Evolutionary conservation across 805 yeast genomes (phyloP).

Genomic region (Ascoidea rubescens): DNA sequence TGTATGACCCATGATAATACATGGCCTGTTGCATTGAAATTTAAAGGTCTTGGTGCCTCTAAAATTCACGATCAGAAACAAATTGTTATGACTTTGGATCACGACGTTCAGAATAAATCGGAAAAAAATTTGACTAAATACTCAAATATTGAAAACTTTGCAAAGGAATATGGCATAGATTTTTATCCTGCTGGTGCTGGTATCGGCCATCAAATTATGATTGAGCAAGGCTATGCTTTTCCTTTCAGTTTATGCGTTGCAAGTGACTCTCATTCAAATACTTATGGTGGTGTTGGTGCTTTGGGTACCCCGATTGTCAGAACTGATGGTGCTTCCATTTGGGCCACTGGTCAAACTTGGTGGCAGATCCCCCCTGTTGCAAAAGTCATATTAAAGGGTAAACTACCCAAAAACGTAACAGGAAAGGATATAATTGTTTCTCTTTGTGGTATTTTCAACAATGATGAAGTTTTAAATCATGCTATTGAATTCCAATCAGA

Average conservation of each 20-base stretch:
- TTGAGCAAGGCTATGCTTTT: slow-evolving; percentile 97
- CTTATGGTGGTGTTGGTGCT: slow-evolving; percentile 94
- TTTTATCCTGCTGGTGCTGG: slow-evolving; percentile 99
- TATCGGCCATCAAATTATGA: slow-evolving; percentile 98
- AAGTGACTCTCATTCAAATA: slow-evolving; percentile 94
- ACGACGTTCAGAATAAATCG: slow-evolving; percentile 89
- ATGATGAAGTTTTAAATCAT: slow-evolving; percentile 85
- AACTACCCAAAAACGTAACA: slow-evolving; percentile 73
- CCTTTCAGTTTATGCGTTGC: slow-evolving; percentile 91
- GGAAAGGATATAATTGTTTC: slow-evolving; percentile 98
- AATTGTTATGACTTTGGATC: slow-evolving; percentile 93
- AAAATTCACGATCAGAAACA: slow-evolving; percentile 75
- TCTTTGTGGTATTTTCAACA: slow-evolving; percentile 82
- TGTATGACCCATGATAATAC: slow-evolving; percentile 99
- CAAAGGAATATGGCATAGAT: slow-evolving; percentile 81
- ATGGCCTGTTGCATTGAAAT: slow-evolving; percentile 98
- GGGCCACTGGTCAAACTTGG: slow-evolving; percentile 99
- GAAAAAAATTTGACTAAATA: slow-evolving; percentile 86
- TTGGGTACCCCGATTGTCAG: slow-evolving; percentile 96
- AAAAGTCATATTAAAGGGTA: slow-evolving; percentile 72
- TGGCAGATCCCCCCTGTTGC: slow-evolving; percentile 99
- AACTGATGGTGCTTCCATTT: slow-evolving; percentile 96
- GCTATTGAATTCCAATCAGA: slow-evolving; percentile 91
- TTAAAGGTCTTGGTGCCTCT: slow-evolving; percentile 87
- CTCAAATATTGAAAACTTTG: slow-evolving; percentile 77